phyloP scores from a whole-genome alignment of 257 asterid genomes.

The Phtheirospermum japonicum region DNA sequence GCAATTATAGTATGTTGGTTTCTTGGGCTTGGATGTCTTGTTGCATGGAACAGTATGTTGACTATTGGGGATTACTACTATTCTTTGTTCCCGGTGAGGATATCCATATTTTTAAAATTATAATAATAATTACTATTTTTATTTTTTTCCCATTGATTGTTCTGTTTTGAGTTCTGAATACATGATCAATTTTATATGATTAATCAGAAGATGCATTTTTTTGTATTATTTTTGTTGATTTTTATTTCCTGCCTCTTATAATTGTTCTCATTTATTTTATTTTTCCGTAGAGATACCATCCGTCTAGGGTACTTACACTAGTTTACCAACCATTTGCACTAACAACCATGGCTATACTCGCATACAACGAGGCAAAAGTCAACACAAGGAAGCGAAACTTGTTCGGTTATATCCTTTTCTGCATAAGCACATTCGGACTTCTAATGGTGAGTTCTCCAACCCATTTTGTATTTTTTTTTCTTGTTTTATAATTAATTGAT shows the following conservation, averaged over 20 bases:
- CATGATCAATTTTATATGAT: no score
- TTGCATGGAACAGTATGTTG: constrained; percentile 83
- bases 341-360: constrained; percentile 43
- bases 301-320: constrained; percentile 75
- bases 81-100: constrained; percentile 59
- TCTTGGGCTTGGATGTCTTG: constrained; percentile 77
- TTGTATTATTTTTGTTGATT: no score
- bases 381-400: constrained; percentile 72
- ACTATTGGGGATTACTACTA: constrained; percentile 78
- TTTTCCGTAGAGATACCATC: constrained; percentile 69
- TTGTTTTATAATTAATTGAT: not conserved
- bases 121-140: no score
- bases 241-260: no score
- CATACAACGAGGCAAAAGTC: constrained; percentile 60
- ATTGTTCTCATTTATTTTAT: not conserved
- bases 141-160: no score
- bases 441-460: constrained; percentile 41
- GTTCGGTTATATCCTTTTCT: constrained; percentile 62
- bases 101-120: no score
- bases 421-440: constrained; percentile 55
- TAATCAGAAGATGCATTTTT: not conserved
- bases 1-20: constrained; percentile 67
- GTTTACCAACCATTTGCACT: constrained; percentile 88
- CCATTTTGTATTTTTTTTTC: not conserved
- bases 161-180: no score